Evolutionary conservation across 495 filamentous ascomycete genomes (phyloP).

Genomic region (Penicillium longicatenatum): DNA sequence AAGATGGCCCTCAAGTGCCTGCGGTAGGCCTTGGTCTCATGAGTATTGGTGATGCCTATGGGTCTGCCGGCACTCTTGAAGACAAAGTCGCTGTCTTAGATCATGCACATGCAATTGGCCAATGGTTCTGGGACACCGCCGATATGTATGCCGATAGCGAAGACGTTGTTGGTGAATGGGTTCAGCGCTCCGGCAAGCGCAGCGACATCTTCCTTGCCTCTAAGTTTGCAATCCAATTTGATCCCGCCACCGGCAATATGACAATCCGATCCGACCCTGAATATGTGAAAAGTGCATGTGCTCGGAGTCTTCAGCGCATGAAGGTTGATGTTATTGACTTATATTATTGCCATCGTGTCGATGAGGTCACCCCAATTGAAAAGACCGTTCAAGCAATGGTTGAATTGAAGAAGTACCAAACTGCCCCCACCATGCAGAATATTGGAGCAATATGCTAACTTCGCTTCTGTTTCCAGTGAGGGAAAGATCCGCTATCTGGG

Average conservation of each 20-base stretch:
- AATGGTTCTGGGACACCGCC: slow-evolving; percentile 61
- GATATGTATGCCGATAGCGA: slow-evolving; percentile 48
- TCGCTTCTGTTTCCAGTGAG: slow-evolving; percentile 38
- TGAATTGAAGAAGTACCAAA: slow-evolving; percentile 48
- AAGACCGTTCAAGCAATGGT: slow-evolving; percentile 65
- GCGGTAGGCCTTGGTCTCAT: slow-evolving; percentile 58
- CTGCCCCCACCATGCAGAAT: not conserved
- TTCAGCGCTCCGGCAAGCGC: slow-evolving; percentile 55
- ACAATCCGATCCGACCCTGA: slow-evolving; percentile 52
- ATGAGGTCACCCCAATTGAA: slow-evolving; percentile 48
- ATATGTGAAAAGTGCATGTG: slow-evolving; percentile 52
- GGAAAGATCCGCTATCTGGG: slow-evolving; percentile 57
- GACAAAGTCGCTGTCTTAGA: slow-evolving; percentile 40
- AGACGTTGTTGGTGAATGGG: slow-evolving; percentile 59
- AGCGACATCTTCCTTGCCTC: slow-evolving; percentile 59
- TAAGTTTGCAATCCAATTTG: slow-evolving; percentile 49
- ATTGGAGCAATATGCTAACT: not conserved
- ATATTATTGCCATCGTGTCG: slow-evolving; percentile 53
- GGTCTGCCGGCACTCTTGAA: slow-evolving; percentile 36
- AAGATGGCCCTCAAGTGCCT: slow-evolving; percentile 54
- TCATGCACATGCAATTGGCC: slow-evolving; percentile 53
- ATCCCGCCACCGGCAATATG: slow-evolving; percentile 12
- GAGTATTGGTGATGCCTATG: slow-evolving; percentile 54
- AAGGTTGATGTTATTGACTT: slow-evolving; percentile 59
- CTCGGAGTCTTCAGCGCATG: slow-evolving; percentile 54